Percentiles rank a stretch among this genome's conserved stretches.
Conservation (phyloP, 2,329 filamentous ascomycete genomes). For the Pseudogymnoascus sp. region DNA sequence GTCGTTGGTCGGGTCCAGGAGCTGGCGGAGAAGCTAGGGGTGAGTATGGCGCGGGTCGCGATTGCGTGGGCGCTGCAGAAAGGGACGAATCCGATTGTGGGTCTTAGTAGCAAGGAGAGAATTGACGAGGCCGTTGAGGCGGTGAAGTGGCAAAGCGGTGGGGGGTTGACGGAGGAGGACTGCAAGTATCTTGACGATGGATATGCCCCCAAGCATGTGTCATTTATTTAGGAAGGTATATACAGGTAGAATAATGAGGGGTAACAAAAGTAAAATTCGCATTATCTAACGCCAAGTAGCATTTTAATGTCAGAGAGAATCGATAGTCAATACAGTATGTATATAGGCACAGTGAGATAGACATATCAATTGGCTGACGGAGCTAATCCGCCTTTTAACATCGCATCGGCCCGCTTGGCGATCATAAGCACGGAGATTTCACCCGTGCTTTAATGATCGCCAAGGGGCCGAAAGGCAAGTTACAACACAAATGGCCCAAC, state of each 20-base stretch:
- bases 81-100: conserved; percentile 45
- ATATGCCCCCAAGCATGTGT: conserved; percentile 39
- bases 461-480: no score
- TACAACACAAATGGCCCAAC: no score
- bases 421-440: no score
- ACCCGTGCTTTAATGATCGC: no score
- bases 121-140: conserved; percentile 46
- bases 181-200: conserved; percentile 45
- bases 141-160: conserved; percentile 31
- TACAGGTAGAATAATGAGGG: not conserved
- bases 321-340: no score
- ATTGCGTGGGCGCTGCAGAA: conserved; percentile 47
- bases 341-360: no score
- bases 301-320: no score
- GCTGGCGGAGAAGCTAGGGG: conserved; percentile 46
- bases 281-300: not conserved
- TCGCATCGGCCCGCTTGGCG: no score
- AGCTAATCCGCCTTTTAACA: no score
- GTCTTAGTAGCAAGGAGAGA: conserved; percentile 42
- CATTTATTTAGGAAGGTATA: not conserved
- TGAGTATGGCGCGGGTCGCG: conserved; percentile 51
- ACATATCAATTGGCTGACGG: no score
- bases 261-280: not conserved
- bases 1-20: conserved; percentile 42
- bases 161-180: conserved; percentile 44